These are phyloP conservation scores for Rauvolfia tetraphylla DNA, from an alignment of 257 asterid species.

Conservation along the genomic window DNA sequence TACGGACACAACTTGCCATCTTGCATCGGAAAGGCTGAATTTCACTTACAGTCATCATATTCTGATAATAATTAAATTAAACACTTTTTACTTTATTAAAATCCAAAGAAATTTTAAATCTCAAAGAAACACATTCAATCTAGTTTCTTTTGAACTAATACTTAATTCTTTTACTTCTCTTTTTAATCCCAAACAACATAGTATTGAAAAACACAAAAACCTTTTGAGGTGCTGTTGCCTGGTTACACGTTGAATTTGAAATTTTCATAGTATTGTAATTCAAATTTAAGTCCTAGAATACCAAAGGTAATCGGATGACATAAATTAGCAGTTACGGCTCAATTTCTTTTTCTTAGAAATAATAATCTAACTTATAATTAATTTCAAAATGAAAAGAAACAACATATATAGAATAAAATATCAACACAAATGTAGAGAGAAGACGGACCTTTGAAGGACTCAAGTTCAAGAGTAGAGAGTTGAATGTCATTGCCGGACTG, in stretches of 20 bases:
- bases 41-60: neutral
- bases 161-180: neutral
- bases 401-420: neutral
- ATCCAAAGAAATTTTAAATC: neutral
- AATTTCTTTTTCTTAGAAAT: too few species aligned
- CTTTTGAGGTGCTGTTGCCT: too few species aligned
- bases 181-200: neutral
- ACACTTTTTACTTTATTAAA: neutral
- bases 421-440: neutral
- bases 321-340: neutral
- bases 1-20: neutral
- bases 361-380: neutral
- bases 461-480: slow-evolving; percentile 79
- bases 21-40: neutral
- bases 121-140: neutral
- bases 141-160: neutral
- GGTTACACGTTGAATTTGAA: too few species aligned
- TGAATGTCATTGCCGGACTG: slow-evolving; percentile 55
- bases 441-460: slow-evolving; percentile 59
- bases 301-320: neutral
- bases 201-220: neutral
- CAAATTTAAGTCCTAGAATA: neutral
- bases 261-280: neutral
- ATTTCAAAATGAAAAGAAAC: neutral
- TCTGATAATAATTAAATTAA: neutral